Base-by-base conservation (phyloP, 257 asterid genomes). In the Solanum paucissectum region DNA sequence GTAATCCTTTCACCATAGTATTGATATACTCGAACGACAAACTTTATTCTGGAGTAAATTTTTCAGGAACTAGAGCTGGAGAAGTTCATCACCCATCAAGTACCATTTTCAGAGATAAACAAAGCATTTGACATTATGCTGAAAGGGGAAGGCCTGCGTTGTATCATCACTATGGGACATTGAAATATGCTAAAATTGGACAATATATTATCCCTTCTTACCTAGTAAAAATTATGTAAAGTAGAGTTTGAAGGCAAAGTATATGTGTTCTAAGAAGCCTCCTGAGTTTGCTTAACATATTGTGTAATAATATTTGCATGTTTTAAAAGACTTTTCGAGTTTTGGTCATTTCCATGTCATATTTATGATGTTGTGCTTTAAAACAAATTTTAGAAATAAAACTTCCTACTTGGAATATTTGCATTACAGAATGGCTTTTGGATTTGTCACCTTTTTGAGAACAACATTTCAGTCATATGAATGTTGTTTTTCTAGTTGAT, bases 121-220 rank as follows among this genome's bases (percentile, higher is more conserved):
- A 91, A 89, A 74, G 92, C 92, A 5, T 90, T 92, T 83, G 94
- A 92, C 14, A 87, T 79, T 68, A 92, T 90, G 92, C 88, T 90
- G 7, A 83, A 83, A 46, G 94, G 94, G 1, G 92, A 92, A 88
- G 82, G 92, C 40, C 85, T 92, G 23, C 91, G 94, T 12, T 90
- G 94, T 84, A 81, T 92, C 18, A 92, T 90, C 44, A 64, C 88
- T 5, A 86, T 92, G 94, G 90, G 85, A 11, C 64, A 46, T 46
- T 85, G 85, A 85, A 73, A 16, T n/a, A 11, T 74, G 32, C 37
- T 29, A 18, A 46, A 55, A 18, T 18, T 18, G 64, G n/a, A 18
- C 62, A 52, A 1, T 52, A 1, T 6, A 55, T 46, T 46, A 46
- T 46, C 46, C 49, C n/a, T 9, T 20, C 10, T 12, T 76, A 76